Base-by-base conservation (phyloP, 2,329 filamentous ascomycete species). In the Leptodontidium sp. region DNA sequence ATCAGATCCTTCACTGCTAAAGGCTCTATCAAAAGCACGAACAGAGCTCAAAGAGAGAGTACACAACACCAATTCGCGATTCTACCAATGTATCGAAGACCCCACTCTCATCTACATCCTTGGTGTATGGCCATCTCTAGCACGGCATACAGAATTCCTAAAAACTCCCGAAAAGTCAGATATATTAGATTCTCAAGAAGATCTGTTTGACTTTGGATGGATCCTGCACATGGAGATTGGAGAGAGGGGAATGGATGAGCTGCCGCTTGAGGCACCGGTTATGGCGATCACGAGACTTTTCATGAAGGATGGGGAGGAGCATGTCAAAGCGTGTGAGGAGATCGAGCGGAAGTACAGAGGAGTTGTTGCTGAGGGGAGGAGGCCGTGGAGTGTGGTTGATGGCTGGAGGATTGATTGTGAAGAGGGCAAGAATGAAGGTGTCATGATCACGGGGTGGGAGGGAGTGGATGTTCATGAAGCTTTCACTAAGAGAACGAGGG, bases 11-110 rank as follows among this genome's bases (percentile, higher is more conserved):
- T 24, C 61, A 6, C 64, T 72, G 11, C 67, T 73, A 29, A 7
- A 26, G 8, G 63, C 64, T 21, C 67, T 72, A 2, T 61, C 29
- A 11, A 24, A 63, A 57, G 70, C 67, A 6, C 69, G 72, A 15
- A 32, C 50, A 14, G 26, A 45, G 3, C 64, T 72, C 9, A 32
- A 47, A 32, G n/a, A 64, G 17, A 62, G 29, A 50, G 64, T 71
- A 21, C 32, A 64, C 45, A 29, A 66, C 21, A 73, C 72, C 2
- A 61, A 72, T 14, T 71, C 70, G 1, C 65, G 65, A 35, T 72
- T 71, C 61, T 74, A 70, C 52, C 66, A 69, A 29, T 65, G 65
- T n/a, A 61, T 71, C n/a, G 69, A 71, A 43, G 70, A 72, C 38
- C 67, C 67, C 12, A 49, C 61, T 15, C 58, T 70, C 3, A 55